Percentiles rank a stretch among this genome's conserved stretches.
phyloP scores from a whole-genome alignment of 2,329 filamentous ascomycete species.

The Rhytidhysteron rufulum region DNA sequence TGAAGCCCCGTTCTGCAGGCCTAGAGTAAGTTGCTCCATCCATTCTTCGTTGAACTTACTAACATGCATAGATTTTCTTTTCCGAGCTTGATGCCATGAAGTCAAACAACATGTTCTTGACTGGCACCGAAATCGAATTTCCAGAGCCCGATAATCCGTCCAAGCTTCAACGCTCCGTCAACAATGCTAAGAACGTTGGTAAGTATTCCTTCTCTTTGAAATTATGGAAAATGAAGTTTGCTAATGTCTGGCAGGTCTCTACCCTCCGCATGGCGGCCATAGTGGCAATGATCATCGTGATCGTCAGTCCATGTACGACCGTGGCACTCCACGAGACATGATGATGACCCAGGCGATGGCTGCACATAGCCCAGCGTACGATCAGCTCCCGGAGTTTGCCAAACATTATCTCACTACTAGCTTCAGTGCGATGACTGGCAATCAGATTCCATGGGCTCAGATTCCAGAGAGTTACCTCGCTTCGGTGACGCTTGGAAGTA shows the following conservation, averaged over 20 bases:
- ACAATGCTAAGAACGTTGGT: constrained; percentile 83
- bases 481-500: too few relatives aligned
- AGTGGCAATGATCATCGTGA: constrained; percentile 72
- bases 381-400: too few relatives aligned
- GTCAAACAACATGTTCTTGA: constrained; percentile 38
- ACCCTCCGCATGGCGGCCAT: constrained; percentile 73
- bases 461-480: too few relatives aligned
- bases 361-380: too few relatives aligned
- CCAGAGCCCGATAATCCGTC: constrained; percentile 77
- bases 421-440: background rate
- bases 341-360: background rate
- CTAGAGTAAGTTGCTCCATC: constrained; percentile 59
- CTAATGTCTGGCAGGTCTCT: constrained; percentile 57
- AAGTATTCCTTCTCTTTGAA: background rate
- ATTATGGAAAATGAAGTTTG: background rate
- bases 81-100: constrained; percentile 45
- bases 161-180: constrained; percentile 82
- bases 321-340: constrained; percentile 59
- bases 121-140: constrained; percentile 71
- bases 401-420: background rate
- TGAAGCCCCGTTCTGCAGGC: constrained; percentile 74
- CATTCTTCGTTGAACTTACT: background rate
- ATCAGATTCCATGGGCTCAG: too few relatives aligned
- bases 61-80: constrained; percentile 41
- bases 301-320: constrained; percentile 74